phyloP scores from a whole-genome alignment of 2,329 filamentous ascomycete genomes.

The Colletotrichum viniferum region DNA sequence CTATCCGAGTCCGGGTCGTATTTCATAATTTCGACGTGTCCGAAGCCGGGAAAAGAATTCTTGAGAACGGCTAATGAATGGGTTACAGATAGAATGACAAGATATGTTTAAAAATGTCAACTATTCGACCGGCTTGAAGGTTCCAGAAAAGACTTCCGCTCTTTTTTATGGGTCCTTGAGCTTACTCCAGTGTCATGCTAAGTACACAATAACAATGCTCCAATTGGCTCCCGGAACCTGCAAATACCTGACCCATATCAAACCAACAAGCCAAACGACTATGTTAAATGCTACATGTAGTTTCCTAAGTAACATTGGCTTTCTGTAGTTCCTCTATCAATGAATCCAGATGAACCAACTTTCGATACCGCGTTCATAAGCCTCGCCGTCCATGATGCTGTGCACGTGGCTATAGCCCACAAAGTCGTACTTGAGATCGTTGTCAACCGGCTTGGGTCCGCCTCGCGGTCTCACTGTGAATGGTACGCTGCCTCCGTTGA shows the following conservation, averaged over 20 bases:
- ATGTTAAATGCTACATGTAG: not conserved
- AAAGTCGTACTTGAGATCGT: not conserved
- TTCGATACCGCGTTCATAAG: not conserved
- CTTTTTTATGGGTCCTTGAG: not conserved
- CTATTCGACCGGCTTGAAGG: not conserved
- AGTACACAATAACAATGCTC: not conserved
- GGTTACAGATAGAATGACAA: accelerated
- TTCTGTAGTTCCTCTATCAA: not conserved
- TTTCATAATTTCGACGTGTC: not conserved
- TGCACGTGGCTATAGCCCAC: not conserved
- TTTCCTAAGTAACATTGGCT: accelerated
- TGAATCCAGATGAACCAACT: not conserved
- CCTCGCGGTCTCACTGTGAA: not conserved
- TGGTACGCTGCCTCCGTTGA: not conserved
- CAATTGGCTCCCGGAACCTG: not conserved
- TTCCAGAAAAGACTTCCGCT: not conserved
- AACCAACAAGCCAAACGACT: not conserved
- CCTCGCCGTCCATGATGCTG: not conserved
- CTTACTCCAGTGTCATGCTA: not conserved
- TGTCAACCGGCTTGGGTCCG: not conserved
- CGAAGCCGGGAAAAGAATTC: accelerated
- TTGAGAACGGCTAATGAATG: accelerated
- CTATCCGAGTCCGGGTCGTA: not conserved
- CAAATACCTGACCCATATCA: accelerated
- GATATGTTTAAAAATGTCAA: not conserved